These are phyloP conservation scores for Persicaria tinctoria DNA, from an alignment of 148 eudicot species.

Conservation along the genomic window DNA sequence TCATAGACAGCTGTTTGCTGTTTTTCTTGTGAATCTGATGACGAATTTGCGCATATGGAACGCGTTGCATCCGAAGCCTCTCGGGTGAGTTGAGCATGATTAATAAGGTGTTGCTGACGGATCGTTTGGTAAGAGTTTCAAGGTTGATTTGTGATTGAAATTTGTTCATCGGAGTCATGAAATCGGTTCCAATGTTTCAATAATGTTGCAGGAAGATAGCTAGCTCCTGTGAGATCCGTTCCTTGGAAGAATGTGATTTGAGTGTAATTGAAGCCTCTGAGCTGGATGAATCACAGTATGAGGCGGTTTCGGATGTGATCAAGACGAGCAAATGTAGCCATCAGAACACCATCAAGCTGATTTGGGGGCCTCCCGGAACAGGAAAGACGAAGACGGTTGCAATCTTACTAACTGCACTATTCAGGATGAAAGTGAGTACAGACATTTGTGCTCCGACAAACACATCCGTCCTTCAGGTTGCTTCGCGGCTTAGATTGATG, in stretches of 20 bases:
- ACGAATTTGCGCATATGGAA: no score
- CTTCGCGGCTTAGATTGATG: constrained; percentile 24
- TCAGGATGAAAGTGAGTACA: constrained; percentile 32
- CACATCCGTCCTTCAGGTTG: constrained; percentile 40
- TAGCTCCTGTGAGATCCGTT: constrained; percentile 7
- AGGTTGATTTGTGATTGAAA: background rate
- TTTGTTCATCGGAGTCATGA: background rate
- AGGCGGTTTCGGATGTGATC: background rate
- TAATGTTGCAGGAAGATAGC: background rate
- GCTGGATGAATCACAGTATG: background rate
- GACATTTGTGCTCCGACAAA: constrained; percentile 57
- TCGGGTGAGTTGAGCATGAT: constrained; percentile 23
- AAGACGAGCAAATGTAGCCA: background rate
- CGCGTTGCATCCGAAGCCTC: constrained; percentile 24
- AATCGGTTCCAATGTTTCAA: background rate
- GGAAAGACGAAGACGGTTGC: constrained; percentile 11
- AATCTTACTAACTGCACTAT: constrained; percentile 24
- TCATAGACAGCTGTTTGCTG: background rate
- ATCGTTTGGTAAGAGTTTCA: constrained; percentile 21
- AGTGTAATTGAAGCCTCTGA: background rate
- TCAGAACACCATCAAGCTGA: background rate
- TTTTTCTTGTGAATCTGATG: no score
- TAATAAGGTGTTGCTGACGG: constrained; percentile 16
- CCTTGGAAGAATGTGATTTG: background rate
- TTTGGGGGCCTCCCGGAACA: background rate